Evolutionary conservation across 306 rosid species (phyloP), one percentile per base, ranked within the genome.

Genomic region (Cicer judaicum): DNA sequence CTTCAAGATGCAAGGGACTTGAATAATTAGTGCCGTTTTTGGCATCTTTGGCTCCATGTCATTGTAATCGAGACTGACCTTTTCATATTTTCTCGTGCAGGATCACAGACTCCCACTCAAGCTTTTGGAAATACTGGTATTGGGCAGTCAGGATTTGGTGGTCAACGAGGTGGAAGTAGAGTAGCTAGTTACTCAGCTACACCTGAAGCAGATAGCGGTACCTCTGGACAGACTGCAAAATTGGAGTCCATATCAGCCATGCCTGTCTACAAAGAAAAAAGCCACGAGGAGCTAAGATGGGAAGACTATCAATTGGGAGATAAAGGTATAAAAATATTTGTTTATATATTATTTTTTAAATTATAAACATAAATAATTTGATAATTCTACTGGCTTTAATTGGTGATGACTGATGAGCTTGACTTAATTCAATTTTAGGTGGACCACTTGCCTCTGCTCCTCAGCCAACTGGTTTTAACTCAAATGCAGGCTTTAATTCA

Each of bases 261-360:
- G 99, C 80, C 97, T 62, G 56, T 72, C 59, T 95, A 87, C 89
- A 95, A 85, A 79, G 96, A 94, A 43, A 94, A 92, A 85, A 88
- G 97, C 81, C 99, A 94, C 0, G 99, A 94, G 75, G 99, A 95
- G 85, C 88, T 92, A 64, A 87, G 98, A 87, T 95, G 98, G 98
- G 98, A 95, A 79, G 99, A 95, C 83, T 88, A 95, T 87, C 98
- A 95, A 78, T 19, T 73, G 82, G 97, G 97, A 72, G 99, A 92
- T 69, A 95, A 95, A 89, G 96, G 99, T 92, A 36, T 50, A 11
- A 0, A 29, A 3, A 29, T 29, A 29, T 29, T 29, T 29, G 4
- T 24, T 24, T 29, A 29, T 29, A 29, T 29, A 29, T 4, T 5
- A 3, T 3, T 5, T 38, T 52, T 24, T 18, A 9, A 66, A 46